Evolutionary conservation across 2,329 filamentous ascomycete species (phyloP).

Genomic region (Nigrograna mackinnonii): DNA sequence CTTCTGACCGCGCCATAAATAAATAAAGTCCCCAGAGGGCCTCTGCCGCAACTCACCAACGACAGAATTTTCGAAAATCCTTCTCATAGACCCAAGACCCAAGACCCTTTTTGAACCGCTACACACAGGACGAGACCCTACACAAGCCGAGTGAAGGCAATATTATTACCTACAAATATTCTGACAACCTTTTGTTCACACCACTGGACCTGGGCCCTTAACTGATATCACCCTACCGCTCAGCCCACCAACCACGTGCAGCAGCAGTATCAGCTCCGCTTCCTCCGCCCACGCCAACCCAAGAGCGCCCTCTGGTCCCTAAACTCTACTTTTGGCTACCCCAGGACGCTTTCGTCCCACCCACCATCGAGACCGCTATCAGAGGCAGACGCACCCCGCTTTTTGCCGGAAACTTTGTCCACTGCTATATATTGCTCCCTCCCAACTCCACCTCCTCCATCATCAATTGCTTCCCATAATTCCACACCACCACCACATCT

Average conservation of each 20-base stretch:
- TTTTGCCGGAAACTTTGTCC: background rate
- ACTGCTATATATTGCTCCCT: background rate
- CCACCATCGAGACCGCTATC: background rate
- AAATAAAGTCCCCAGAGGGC: no score
- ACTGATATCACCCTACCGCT: conserved; percentile 12
- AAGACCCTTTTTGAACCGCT: no score
- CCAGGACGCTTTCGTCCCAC: background rate
- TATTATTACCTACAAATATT: conserved; percentile 8
- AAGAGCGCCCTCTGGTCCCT: no score
- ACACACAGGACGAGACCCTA: no score
- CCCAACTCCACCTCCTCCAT: background rate
- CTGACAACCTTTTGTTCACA: conserved; percentile 7
- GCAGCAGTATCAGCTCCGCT: conserved; percentile 6
- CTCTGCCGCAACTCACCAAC: no score
- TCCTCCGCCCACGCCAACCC: conserved; percentile 1
- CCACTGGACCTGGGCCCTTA: background rate
- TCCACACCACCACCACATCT: no score
- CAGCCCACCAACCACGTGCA: conserved; percentile 10
- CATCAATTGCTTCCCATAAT: background rate
- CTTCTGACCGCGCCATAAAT: no score
- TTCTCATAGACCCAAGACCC: no score
- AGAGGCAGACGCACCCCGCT: background rate
- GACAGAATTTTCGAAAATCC: no score
- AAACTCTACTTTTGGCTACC: conserved; percentile 3
- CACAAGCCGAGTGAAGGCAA: no score